phyloP scores from a whole-genome alignment of 306 rosid genomes.

The Castanea sativa region DNA sequence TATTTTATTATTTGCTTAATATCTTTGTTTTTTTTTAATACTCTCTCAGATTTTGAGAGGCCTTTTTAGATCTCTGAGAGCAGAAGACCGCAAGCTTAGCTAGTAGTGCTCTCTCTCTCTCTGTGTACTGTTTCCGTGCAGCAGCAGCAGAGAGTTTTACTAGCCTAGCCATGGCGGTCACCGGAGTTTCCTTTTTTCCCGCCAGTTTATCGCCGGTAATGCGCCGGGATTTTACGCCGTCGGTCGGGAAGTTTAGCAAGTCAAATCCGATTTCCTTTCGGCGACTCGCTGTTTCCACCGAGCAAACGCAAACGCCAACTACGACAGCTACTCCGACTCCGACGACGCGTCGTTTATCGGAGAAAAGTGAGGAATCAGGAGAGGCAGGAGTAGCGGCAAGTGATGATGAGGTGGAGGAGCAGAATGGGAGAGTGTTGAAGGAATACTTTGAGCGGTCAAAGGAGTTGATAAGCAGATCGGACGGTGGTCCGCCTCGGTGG shows the following conservation, averaged over 20 bases:
- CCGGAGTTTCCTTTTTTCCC: constrained; percentile 29
- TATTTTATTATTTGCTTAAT: too few species aligned
- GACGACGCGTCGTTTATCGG: not conserved
- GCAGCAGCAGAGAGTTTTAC: too few species aligned
- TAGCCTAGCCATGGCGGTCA: constrained; percentile 38
- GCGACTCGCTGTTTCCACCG: constrained; percentile 33
- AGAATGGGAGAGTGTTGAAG: constrained; percentile 20
- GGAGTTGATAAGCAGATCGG: constrained; percentile 37
- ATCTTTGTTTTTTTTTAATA: too few species aligned
- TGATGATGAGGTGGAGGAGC: constrained; percentile 12
- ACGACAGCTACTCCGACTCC: not conserved
- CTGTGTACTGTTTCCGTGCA: not conserved
- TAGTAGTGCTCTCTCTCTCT: not conserved
- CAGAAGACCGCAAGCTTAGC: not conserved
- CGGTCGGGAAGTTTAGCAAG: not conserved
- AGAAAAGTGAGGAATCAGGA: constrained; percentile 10
- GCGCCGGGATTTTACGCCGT: constrained; percentile 10
- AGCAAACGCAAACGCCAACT: constrained; percentile 1
- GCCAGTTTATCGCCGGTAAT: constrained; percentile 5
- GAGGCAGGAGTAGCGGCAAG: not conserved
- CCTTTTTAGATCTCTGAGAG: too few species aligned
- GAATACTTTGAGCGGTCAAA: constrained; percentile 49
- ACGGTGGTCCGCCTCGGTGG: constrained; percentile 86
- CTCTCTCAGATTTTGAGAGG: too few species aligned
- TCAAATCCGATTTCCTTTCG: constrained; percentile 2